Evolutionary conservation across 2,329 filamentous ascomycete genomes (phyloP).

Genomic region (Didymellaceae sp.): DNA sequence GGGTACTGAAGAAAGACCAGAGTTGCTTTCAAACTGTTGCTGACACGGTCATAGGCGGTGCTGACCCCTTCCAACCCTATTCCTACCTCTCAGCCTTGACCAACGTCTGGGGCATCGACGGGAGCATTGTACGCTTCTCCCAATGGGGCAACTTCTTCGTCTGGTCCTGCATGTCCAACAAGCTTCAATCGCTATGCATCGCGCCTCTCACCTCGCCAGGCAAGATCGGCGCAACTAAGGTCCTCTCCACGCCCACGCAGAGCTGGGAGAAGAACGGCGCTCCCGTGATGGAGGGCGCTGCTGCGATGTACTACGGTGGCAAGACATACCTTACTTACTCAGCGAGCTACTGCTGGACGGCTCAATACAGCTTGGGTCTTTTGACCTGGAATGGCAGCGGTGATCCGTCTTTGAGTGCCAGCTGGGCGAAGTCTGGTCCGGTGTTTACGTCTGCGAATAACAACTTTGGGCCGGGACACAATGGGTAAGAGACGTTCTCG

Average conservation of each 20-base stretch:
- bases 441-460: slow-evolving; percentile 61
- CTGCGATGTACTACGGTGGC: slow-evolving; percentile 60
- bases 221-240: slow-evolving; percentile 53
- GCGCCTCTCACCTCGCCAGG: slow-evolving; percentile 51
- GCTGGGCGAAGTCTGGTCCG: slow-evolving; percentile 62
- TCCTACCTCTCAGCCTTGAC: slow-evolving; percentile 58
- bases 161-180: slow-evolving; percentile 60
- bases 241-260: slow-evolving; percentile 60
- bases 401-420: slow-evolving; percentile 53
- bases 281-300: slow-evolving; percentile 63
- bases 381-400: slow-evolving; percentile 60
- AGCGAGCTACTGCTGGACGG: slow-evolving; percentile 64
- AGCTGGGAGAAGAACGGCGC: slow-evolving; percentile 59
- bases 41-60: slow-evolving; percentile 51
- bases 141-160: slow-evolving; percentile 60
- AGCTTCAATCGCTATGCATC: slow-evolving; percentile 52
- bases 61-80: slow-evolving; percentile 60
- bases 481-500: slow-evolving; percentile 43
- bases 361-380: slow-evolving; percentile 61
- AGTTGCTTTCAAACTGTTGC: neutral
- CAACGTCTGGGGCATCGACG: slow-evolving; percentile 57
- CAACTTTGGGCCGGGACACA: slow-evolving; percentile 64
- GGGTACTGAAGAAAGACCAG: slow-evolving; percentile 41
- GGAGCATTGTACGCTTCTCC: slow-evolving; percentile 58
- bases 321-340: slow-evolving; percentile 62